Base-by-base conservation (phyloP, 495 filamentous ascomycete species). In the Aspergillus indologenus region DNA sequence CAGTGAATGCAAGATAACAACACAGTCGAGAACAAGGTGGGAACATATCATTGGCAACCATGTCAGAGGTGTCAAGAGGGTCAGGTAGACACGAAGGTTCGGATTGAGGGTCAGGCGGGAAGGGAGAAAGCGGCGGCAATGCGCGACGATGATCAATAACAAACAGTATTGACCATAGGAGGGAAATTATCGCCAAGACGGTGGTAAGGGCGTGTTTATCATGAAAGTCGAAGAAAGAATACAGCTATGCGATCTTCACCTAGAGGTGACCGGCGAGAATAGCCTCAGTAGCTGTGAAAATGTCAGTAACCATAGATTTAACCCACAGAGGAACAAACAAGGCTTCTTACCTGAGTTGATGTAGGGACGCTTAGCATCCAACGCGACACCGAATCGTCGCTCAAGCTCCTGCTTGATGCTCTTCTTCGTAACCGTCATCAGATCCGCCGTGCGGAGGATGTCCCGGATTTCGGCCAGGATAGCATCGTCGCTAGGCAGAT, bases 371-470 rank as follows among this genome's bases (percentile, higher is more conserved):
- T 85, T 90, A 53, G 83, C 72, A 69, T 98, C 92, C 54, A 98
- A 75, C 47, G 80, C 79, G 34, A 95, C 84, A 26, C 87, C 89
- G 70, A 96, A 99, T 62, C 92, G 82, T 65, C 82, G 81, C 78
- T 99, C 95, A 57, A 99, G 75, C 74, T 99, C 95, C 58, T 82
- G 73, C 81, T 96, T 97, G 75, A 99, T 88, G 58, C 88, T 90
- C 85, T 98, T 99, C 87, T 99, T 99, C 61, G 95, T 98, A 26
- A 98, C 89, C 11, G 79, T 90, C 94, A 99, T 99, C 65, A 99
- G 77, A 77, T 99, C 95, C 1, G 91, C 91, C 2, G 89, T 92
- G 60, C 85, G 80, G 50, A 99, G 76, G 55, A 99, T 95, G 64
- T 96, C 92, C 44, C 94, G 80, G 57, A 99, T 98, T 80, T 99